These are phyloP conservation scores for Aaosphaeria pasadenensis DNA, from an alignment of 2,329 filamentous ascomycete species.

Conservation along the genomic window DNA sequence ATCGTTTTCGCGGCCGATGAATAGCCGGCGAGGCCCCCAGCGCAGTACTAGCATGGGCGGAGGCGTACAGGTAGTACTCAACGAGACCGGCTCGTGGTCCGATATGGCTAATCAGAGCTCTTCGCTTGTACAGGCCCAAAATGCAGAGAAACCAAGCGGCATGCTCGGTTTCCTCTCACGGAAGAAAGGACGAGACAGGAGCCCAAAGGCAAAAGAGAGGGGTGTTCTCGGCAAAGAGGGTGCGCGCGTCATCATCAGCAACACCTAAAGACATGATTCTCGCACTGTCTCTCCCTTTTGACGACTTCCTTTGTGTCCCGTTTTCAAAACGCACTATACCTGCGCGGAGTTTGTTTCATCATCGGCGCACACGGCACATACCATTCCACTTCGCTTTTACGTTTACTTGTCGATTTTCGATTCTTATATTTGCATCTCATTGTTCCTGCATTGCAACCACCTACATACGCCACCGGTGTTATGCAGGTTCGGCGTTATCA, in stretches of 20 bases:
- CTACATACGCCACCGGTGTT: too few species aligned
- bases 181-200: conserved; percentile 86
- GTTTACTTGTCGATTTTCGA: neutral
- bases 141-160: conserved; percentile 58
- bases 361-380: conserved; percentile 14
- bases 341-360: conserved; percentile 19
- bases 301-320: conserved; percentile 28
- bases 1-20: conserved; percentile 39
- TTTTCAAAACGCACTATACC: conserved; percentile 16
- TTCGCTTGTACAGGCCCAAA: conserved; percentile 54
- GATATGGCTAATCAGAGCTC: conserved; percentile 82
- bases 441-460: too few species aligned
- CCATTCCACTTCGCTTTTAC: conserved; percentile 15
- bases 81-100: conserved; percentile 86
- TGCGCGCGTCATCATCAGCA: conserved; percentile 60
- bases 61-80: conserved; percentile 86
- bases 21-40: conserved; percentile 57
- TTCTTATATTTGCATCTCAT: neutral
- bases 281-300: conserved; percentile 11
- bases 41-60: conserved; percentile 75
- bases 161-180: conserved; percentile 88
- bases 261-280: conserved; percentile 25
- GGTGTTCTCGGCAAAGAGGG: conserved; percentile 95
- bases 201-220: conserved; percentile 89
- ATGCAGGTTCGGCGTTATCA: too few species aligned